phyloP scores from a whole-genome alignment of 2,329 filamentous ascomycete species.

The Podosphaera xanthii region DNA sequence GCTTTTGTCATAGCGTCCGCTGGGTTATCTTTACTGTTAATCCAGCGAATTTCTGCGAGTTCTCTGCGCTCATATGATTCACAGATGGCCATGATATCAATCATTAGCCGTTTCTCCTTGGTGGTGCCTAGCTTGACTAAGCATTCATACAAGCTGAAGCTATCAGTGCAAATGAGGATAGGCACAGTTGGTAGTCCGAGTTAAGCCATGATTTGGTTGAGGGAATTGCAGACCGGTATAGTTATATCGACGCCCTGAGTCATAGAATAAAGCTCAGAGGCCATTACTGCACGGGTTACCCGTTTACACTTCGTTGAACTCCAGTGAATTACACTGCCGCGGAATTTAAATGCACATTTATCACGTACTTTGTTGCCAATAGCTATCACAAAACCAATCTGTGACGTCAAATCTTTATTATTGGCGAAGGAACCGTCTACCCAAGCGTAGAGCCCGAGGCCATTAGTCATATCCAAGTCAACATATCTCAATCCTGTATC shows the following conservation, averaged over 20 bases:
- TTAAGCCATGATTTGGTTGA: background rate
- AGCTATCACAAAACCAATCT: background rate
- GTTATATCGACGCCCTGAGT: background rate
- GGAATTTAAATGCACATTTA: background rate
- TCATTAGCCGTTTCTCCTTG: background rate
- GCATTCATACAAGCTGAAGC: too few species aligned
- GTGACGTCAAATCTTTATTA: background rate
- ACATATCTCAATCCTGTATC: background rate
- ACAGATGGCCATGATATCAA: background rate
- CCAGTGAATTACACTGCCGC: background rate
- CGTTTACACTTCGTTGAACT: background rate
- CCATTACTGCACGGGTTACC: background rate
- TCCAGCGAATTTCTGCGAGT: background rate
- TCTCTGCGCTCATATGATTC: background rate
- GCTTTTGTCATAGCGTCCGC: background rate
- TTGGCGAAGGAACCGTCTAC: background rate
- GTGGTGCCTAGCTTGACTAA: too few species aligned
- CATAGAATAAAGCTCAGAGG: background rate
- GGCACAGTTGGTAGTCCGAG: background rate
- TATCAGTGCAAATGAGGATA: background rate
- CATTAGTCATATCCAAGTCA: background rate
- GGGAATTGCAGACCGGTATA: background rate
- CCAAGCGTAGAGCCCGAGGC: background rate
- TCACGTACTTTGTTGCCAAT: background rate
- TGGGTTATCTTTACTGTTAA: too few species aligned